A percentile compares a stretch with the other conserved stretches of the same genome.
These are phyloP conservation scores for Penicillium sumatraense DNA, from an alignment of 2,329 filamentous ascomycete genomes.

Conservation along the genomic window DNA sequence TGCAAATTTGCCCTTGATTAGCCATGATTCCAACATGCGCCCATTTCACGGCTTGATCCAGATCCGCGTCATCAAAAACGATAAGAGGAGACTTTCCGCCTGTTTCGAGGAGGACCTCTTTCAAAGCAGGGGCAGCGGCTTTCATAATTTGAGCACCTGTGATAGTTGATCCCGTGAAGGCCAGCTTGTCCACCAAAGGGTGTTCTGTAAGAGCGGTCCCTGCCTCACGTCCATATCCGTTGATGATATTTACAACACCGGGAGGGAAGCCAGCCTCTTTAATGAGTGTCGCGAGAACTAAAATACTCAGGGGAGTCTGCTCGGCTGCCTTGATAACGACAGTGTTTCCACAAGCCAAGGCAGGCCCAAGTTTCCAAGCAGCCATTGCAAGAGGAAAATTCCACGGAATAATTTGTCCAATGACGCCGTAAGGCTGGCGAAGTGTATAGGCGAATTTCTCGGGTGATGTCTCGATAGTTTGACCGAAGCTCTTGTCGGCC, in stretches of 20 bases:
- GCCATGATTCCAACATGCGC: not conserved
- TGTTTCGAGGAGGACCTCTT: not conserved
- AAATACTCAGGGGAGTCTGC: not conserved
- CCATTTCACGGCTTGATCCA: not conserved
- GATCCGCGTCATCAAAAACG: not conserved
- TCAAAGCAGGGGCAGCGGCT: slow-evolving; percentile 1
- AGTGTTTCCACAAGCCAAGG: slow-evolving; percentile 11
- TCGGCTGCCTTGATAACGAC: slow-evolving; percentile 10
- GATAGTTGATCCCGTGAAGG: slow-evolving; percentile 12
- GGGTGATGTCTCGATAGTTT: slow-evolving; percentile 62
- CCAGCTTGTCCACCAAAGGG: slow-evolving; percentile 6
- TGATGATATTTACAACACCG: not conserved
- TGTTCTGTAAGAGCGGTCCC: not conserved
- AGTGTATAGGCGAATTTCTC: slow-evolving; percentile 6
- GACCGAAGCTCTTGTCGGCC: slow-evolving; percentile 94
- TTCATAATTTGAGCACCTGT: slow-evolving; percentile 16
- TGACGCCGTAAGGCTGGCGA: slow-evolving; percentile 2
- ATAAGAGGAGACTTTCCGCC: not conserved
- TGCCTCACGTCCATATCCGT: not conserved
- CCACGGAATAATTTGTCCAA: slow-evolving; percentile 11
- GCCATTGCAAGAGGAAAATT: slow-evolving; percentile 1
- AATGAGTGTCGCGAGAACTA: not conserved
- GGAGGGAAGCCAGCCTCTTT: not conserved
- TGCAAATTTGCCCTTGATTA: slow-evolving; percentile 2
- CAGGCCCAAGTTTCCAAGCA: not conserved